Percentiles rank a stretch among this genome's conserved stretches.
These are phyloP conservation scores for Cytospora paraplurivora DNA, from an alignment of 2,329 filamentous ascomycete species.

Conservation along the genomic window DNA sequence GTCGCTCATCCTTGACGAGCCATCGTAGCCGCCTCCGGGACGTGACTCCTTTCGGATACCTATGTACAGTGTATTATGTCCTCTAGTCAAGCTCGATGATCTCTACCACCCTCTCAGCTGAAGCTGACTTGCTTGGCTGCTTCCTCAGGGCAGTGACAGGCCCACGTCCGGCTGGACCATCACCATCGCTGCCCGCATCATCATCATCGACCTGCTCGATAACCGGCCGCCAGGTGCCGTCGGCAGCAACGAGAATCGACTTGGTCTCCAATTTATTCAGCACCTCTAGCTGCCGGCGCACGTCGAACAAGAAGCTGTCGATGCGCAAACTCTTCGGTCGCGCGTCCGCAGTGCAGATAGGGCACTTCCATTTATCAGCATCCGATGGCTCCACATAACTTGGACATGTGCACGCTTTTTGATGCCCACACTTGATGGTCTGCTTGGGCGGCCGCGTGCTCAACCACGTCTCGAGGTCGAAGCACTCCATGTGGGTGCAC, in stretches of 20 bases:
- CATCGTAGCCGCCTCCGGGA: background rate
- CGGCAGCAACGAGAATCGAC: conserved; percentile 62
- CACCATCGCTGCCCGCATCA: conserved; percentile 37
- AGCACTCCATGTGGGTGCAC: conserved; percentile 84
- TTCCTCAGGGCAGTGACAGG: conserved; percentile 17
- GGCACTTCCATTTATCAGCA: conserved; percentile 81
- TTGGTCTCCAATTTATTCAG: conserved; percentile 53
- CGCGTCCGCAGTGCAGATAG: conserved; percentile 77
- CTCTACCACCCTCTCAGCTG: conserved; percentile 21
- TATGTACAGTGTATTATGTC: background rate
- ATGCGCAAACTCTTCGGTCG: conserved; percentile 70
- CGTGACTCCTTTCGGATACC: background rate
- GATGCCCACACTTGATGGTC: conserved; percentile 40
- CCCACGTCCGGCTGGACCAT: conserved; percentile 19
- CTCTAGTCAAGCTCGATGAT: conserved; percentile 26
- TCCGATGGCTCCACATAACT: conserved; percentile 50
- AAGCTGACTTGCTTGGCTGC: conserved; percentile 7
- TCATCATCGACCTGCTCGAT: conserved; percentile 38
- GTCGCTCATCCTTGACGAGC: background rate
- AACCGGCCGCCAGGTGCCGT: conserved; percentile 65
- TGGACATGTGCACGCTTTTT: conserved; percentile 41
- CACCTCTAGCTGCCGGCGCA: conserved; percentile 57
- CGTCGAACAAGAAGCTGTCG: conserved; percentile 71
- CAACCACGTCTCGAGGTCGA: conserved; percentile 84
- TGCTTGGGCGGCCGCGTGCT: conserved; percentile 58